Base-by-base conservation (phyloP, 2,329 filamentous ascomycete genomes). In the Aureobasidium sp. region DNA sequence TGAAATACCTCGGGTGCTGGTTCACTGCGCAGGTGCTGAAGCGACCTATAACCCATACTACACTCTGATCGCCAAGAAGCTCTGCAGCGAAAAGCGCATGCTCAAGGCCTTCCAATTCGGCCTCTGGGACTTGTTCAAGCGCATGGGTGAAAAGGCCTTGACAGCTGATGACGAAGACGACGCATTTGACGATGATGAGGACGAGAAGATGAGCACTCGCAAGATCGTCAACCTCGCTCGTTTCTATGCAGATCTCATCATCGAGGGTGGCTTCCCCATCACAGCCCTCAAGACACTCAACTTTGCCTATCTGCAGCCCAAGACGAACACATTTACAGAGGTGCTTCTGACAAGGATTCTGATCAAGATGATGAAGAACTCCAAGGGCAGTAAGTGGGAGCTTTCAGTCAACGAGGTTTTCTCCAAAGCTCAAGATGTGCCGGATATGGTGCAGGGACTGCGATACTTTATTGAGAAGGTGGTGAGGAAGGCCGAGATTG, bases 41-140 rank as follows among this genome's bases (percentile, higher is more conserved):
- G 76, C 84, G 54, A 76, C 77, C 0, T 95, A 96, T 70, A 98
- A 98, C 63, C 88, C 87, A 0, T 98, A 95, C 71, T 98, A 98
- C 66, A 87, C 88, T 0, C 74, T 95, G 1, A 84, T 98, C 32
- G 90, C 89, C 8, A 81, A 80, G 42, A 84, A 84, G 58, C 77
- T 96, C 7, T 94, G 90, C 63, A 75, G 75, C 3, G 56, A 61
- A 22, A 50, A 82, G 59, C 82, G 83, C 61, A 78, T 94, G 60
- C 81, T 83, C 57, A 91, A 91, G 71, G 84, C 88, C 1, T 94
- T 97, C 65, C 88, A 93, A 65, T 90, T 91, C 62, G 81, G 85
- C 6, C 74, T 97, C 1, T 95, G 90, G 84, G 88, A 86, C 61
- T 75, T 91, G 8, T 94, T 96, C 69, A 84, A 86, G 62, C 79